Conservation (phyloP, 768 basidiomycete species). For the Stropharia rugosoannulata region DNA sequence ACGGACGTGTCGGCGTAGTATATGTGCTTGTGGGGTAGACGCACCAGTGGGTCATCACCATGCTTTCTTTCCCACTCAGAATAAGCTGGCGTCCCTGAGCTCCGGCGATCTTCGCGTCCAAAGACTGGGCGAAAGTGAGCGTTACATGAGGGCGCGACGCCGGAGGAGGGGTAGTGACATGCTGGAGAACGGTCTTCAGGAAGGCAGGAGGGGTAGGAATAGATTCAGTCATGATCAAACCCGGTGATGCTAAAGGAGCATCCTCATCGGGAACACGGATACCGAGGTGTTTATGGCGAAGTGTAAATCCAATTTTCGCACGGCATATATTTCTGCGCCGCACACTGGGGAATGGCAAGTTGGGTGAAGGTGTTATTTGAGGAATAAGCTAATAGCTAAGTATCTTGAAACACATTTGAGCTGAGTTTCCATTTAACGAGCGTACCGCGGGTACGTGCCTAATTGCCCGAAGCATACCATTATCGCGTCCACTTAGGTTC, state of each 20-base stretch:
- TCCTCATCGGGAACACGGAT: background rate
- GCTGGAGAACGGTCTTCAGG: background rate
- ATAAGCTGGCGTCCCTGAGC: constrained; percentile 68
- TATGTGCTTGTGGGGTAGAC: constrained; percentile 38
- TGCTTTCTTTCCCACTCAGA: constrained; percentile 83
- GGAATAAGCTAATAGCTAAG: too few relatives aligned
- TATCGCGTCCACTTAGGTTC: too few relatives aligned
- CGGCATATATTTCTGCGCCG: background rate
- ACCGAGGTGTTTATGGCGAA: background rate
- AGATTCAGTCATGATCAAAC: background rate
- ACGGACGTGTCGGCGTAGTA: constrained; percentile 19
- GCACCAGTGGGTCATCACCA: constrained; percentile 94
- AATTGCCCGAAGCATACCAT: too few relatives aligned
- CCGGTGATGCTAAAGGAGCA: background rate
- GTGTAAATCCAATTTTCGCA: background rate
- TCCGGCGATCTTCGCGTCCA: constrained; percentile 89
- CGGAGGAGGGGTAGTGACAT: constrained; percentile 8
- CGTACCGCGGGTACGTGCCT: background rate
- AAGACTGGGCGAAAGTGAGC: constrained; percentile 81
- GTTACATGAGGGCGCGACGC: constrained; percentile 60
- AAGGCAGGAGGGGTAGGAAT: constrained; percentile 2
- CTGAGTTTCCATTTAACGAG: background rate
- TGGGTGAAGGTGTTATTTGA: too few relatives aligned
- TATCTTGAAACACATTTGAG: background rate
- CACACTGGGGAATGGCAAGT: background rate